Percentiles rank a stretch among this genome's conserved stretches.
Conservation (phyloP, 768 basidiomycete species). For the Collybiopsis confluens region DNA sequence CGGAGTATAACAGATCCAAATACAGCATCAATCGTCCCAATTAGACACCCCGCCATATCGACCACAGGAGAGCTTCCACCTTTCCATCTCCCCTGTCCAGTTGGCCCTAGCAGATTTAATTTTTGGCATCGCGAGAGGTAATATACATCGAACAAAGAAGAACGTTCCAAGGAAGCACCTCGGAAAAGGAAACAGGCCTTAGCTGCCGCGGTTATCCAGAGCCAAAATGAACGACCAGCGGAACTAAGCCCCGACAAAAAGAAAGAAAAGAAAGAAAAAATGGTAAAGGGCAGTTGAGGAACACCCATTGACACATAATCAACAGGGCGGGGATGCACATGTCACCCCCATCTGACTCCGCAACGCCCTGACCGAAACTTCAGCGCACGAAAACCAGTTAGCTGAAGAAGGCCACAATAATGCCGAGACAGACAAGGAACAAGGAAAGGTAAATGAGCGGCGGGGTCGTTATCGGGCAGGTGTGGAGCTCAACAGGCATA, state of each 20-base stretch:
- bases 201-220: background rate
- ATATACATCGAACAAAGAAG: background rate
- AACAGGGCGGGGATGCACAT: background rate
- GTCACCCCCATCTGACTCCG: background rate
- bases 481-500: background rate
- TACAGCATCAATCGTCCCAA: background rate
- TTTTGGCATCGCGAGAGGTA: background rate
- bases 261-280: background rate
- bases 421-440: background rate
- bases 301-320: background rate
- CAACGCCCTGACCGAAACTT: background rate
- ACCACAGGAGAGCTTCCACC: background rate
- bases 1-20: background rate
- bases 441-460: conserved; percentile 1
- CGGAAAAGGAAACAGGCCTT: background rate
- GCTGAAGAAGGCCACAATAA: background rate
- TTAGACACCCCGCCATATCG: background rate
- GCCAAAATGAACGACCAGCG: background rate
- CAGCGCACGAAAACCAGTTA: background rate
- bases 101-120: background rate
- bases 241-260: background rate
- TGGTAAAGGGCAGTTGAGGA: background rate
- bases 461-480: background rate
- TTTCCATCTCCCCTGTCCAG: background rate
- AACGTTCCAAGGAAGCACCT: background rate